phyloP scores from a whole-genome alignment of 805 yeast genomes.

The Wickerhamomyces chambardii region DNA sequence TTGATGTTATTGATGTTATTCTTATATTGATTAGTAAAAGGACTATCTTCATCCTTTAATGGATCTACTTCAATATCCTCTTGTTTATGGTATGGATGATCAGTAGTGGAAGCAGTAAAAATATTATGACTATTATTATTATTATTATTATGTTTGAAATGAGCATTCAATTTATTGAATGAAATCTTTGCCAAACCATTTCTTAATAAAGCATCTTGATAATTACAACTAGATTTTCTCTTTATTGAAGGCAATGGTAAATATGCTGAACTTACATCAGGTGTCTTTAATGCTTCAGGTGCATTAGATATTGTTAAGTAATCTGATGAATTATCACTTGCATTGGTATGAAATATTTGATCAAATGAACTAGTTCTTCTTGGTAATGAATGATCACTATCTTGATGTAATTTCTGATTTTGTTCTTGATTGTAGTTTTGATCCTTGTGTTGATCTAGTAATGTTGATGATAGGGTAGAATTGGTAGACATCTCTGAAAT shows the following conservation, averaged over 20 bases:
- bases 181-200: not conserved
- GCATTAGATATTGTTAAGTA: constrained; percentile 4
- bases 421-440: no score
- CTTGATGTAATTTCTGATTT: not conserved
- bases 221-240: constrained; percentile 3
- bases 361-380: not conserved
- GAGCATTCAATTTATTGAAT: not conserved
- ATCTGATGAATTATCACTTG: constrained; percentile 3
- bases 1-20: no score
- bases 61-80: no score
- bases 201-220: constrained; percentile 1
- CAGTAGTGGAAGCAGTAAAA: no score
- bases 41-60: no score
- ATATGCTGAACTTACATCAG: constrained; percentile 7
- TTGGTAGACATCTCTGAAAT: no score
- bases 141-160: not conserved
- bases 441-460: no score
- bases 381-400: not conserved
- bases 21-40: no score
- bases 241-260: constrained; percentile 1
- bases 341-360: not conserved
- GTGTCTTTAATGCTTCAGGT: constrained; percentile 9
- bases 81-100: no score
- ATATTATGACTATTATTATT: not conserved
- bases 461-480: no score